These are phyloP conservation scores for Pythium utonaiense DNA, from an alignment of 352 stramenopile species.

Conservation along the genomic window DNA sequence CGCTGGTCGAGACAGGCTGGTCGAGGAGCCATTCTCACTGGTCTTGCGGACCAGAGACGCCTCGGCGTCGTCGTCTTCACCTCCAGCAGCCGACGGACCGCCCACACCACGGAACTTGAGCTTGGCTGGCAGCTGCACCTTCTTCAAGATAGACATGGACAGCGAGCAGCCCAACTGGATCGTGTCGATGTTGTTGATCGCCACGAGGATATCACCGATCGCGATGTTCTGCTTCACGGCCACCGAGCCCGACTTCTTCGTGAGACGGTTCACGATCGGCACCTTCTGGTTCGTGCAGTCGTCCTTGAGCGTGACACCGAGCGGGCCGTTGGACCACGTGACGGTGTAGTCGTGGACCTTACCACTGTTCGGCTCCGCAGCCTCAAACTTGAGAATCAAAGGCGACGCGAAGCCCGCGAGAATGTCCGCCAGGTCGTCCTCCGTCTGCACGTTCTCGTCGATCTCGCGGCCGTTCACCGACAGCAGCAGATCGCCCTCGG, in stretches of 20 bases:
- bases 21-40: constrained; percentile 25
- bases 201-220: constrained; percentile 80
- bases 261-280: constrained; percentile 84
- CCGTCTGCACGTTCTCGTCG: constrained; percentile 51
- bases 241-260: constrained; percentile 82
- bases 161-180: constrained; percentile 84
- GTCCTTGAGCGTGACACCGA: constrained; percentile 84
- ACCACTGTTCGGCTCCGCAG: constrained; percentile 44
- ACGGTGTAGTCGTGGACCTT: constrained; percentile 85
- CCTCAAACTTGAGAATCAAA: constrained; percentile 84
- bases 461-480: constrained; percentile 75
- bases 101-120: constrained; percentile 82
- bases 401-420: constrained; percentile 70
- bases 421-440: constrained; percentile 70
- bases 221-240: constrained; percentile 87
- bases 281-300: constrained; percentile 82
- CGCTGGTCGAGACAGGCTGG: constrained; percentile 53
- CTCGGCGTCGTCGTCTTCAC: constrained; percentile 20
- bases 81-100: constrained; percentile 30
- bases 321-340: constrained; percentile 82
- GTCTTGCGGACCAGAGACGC: constrained; percentile 10
- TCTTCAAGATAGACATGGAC: constrained; percentile 88
- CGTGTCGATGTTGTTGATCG: constrained; percentile 89
- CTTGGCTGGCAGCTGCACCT: constrained; percentile 81
- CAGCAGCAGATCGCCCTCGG: constrained; percentile 59